A percentile compares a stretch with the other conserved stretches of the same genome.
These are phyloP conservation scores for Clonostachys sp. DNA, from an alignment of 2,329 filamentous ascomycete genomes.

Conservation along the genomic window DNA sequence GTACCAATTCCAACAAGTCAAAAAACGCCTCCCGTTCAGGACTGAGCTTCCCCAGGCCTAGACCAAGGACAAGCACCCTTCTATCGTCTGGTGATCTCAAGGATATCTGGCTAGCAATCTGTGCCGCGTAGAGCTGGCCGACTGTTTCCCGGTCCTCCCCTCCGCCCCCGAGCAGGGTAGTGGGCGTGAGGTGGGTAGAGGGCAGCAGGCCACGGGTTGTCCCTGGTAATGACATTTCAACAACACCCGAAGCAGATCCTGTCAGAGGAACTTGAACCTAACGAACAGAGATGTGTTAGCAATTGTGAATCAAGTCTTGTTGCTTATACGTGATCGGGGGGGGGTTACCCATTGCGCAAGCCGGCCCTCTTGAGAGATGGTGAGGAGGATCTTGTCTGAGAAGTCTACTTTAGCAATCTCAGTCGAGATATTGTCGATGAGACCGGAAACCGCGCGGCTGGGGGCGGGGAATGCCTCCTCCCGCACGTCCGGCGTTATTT, in stretches of 20 bases:
- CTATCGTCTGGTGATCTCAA: conserved; percentile 63
- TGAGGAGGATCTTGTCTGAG: conserved; percentile 86
- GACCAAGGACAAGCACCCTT: conserved; percentile 56
- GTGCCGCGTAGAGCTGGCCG: conserved; percentile 84
- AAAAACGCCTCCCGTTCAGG: conserved; percentile 55
- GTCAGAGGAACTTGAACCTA: conserved; percentile 69
- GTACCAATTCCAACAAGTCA: conserved; percentile 59
- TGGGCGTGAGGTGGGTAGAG: conserved; percentile 77
- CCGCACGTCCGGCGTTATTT: conserved; percentile 3
- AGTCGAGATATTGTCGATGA: conserved; percentile 65
- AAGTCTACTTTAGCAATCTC: conserved; percentile 72
- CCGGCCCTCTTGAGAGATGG: conserved; percentile 78
- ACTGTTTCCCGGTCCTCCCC: conserved; percentile 74
- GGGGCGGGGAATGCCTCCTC: conserved; percentile 64
- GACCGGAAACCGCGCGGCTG: conserved; percentile 53
- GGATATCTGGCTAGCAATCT: conserved; percentile 77
- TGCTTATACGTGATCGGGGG: no score
- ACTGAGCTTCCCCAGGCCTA: conserved; percentile 50
- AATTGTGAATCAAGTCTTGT: conserved; percentile 1
- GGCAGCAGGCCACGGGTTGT: conserved; percentile 56
- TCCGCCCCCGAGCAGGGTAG: conserved; percentile 80
- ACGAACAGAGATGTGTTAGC: conserved; percentile 38
- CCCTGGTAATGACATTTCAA: conserved; percentile 54
- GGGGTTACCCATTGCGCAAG: conserved; percentile 82
- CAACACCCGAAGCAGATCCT: conserved; percentile 57